These are phyloP conservation scores for sorghum (Sorghum bicolor) DNA, from an alignment of 176 grass and related monocot species.

Conservation along the genomic window Sorghum_bicolor_NCBIv3 NC_012879.2:57149501-57150000, in stretches of 20 bases:
- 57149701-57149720: background rate
- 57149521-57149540: slow-evolving; percentile 19
- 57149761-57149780: background rate
- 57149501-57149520: slow-evolving; percentile 6
- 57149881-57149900: slow-evolving; percentile 1
- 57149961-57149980: slow-evolving; percentile 6
- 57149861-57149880: background rate
- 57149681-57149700: background rate
- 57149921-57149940: background rate
- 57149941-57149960: background rate
- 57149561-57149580: background rate
- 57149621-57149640: background rate
- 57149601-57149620: slow-evolving; percentile 33
- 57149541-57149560: background rate
- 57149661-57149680: background rate
- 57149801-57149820: background rate
- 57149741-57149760: background rate
- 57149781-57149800: background rate
- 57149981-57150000: background rate
- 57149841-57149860: background rate
- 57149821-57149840: background rate
- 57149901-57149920: background rate
- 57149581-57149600: slow-evolving; percentile 25
- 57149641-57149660: slow-evolving; percentile 27
- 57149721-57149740: background rate